Percentiles rank a stretch among this genome's conserved stretches.
These are phyloP conservation scores for Xylaria telfairii DNA, from an alignment of 495 filamentous ascomycete species.

Conservation along the genomic window DNA sequence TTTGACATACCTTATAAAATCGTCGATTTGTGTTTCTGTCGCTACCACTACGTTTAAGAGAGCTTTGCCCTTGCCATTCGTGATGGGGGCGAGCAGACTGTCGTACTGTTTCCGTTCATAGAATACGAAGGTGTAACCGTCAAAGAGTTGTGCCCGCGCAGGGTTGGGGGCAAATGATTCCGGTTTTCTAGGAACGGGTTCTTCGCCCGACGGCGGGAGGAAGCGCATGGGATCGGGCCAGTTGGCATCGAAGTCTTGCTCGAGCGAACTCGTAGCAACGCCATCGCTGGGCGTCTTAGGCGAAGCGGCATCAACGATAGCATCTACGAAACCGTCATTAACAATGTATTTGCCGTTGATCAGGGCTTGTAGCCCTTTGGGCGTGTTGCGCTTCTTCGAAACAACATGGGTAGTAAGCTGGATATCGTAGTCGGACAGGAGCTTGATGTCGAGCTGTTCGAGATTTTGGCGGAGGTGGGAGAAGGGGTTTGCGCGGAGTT, in stretches of 20 bases:
- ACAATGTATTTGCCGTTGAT: slow-evolving; percentile 85
- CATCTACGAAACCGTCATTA: slow-evolving; percentile 69
- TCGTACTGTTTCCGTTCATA: slow-evolving; percentile 80
- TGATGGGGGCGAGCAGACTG: slow-evolving; percentile 73
- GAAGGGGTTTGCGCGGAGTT: slow-evolving; percentile 72
- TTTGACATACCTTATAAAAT: slow-evolving; percentile 80
- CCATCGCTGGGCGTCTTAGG: slow-evolving; percentile 61
- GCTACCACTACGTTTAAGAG: slow-evolving; percentile 65
- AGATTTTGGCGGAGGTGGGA: slow-evolving; percentile 67
- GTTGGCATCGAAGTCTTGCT: slow-evolving; percentile 78
- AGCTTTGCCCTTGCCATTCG: slow-evolving; percentile 82
- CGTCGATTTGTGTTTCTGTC: slow-evolving; percentile 72
- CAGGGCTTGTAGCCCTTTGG: slow-evolving; percentile 85
- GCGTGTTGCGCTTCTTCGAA: slow-evolving; percentile 85
- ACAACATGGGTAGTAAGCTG: slow-evolving; percentile 85
- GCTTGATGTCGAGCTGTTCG: slow-evolving; percentile 87
- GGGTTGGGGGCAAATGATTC: slow-evolving; percentile 73
- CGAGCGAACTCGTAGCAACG: slow-evolving; percentile 65
- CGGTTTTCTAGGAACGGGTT: slow-evolving; percentile 66
- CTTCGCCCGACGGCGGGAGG: slow-evolving; percentile 76
- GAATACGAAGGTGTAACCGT: slow-evolving; percentile 89
- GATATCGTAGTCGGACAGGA: slow-evolving; percentile 70
- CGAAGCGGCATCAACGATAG: slow-evolving; percentile 74
- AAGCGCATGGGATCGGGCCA: slow-evolving; percentile 79
- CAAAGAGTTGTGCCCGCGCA: slow-evolving; percentile 72